Conservation (phyloP, 441 rosid species). For the Eruca vesicaria region DNA sequence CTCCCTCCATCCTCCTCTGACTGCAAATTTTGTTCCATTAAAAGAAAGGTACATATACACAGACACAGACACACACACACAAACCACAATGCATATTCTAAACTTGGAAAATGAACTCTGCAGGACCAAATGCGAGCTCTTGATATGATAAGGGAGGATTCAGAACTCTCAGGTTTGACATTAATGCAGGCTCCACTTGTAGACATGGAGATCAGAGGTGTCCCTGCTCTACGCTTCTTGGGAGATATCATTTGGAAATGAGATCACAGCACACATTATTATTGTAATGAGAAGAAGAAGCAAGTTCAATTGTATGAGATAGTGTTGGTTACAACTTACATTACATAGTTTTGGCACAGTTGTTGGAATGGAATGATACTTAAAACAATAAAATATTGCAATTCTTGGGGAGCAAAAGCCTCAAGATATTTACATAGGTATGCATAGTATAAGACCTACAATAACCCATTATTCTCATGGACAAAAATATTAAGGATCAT, state of each 20-base stretch:
- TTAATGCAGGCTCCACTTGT: slow-evolving; percentile 82
- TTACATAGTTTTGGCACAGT: slow-evolving; percentile 18
- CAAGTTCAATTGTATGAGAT: slow-evolving; percentile 14
- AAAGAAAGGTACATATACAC: slow-evolving; percentile 63
- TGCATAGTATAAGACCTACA: no score
- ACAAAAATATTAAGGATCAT: no score
- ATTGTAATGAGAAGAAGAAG: not conserved
- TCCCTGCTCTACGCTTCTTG: slow-evolving; percentile 85
- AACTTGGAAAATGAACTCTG: slow-evolving; percentile 15
- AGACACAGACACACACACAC: no score
- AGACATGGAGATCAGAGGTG: slow-evolving; percentile 96
- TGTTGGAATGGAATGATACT: not conserved
- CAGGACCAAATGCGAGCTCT: slow-evolving; percentile 95
- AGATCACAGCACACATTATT: slow-evolving; percentile 14
- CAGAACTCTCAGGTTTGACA: slow-evolving; percentile 68
- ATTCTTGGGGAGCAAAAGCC: slow-evolving; percentile 17
- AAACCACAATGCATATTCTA: not conserved
- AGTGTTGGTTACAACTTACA: not conserved
- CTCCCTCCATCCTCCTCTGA: slow-evolving; percentile 77
- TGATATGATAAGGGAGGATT: slow-evolving; percentile 66
- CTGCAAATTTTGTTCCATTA: slow-evolving; percentile 93
- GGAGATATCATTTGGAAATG: slow-evolving; percentile 94
- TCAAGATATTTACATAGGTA: not conserved
- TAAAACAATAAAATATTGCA: slow-evolving; percentile 1
- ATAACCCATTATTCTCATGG: no score